phyloP scores from a whole-genome alignment of 129 eudicot species.

The Arctium lappa region DNA sequence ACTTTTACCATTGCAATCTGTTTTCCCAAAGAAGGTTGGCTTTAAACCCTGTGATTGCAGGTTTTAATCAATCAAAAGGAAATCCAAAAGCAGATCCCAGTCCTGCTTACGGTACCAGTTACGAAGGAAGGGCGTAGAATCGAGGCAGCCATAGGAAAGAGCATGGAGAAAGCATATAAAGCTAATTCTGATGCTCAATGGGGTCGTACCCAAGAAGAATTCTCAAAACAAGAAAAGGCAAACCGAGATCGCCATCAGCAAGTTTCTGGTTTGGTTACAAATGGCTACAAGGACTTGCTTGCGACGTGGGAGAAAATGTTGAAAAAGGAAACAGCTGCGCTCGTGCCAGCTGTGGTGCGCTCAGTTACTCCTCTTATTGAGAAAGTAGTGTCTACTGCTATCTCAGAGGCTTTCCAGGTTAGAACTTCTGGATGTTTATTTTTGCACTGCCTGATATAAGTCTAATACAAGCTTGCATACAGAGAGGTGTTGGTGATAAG shows the following conservation, averaged over 20 bases:
- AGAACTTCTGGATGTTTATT: background rate
- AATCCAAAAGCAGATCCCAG: slow-evolving; percentile 58
- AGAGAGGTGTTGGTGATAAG: slow-evolving; percentile 80
- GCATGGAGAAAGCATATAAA: slow-evolving; percentile 60
- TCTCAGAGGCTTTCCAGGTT: slow-evolving; percentile 83
- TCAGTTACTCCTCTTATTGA: slow-evolving; percentile 57
- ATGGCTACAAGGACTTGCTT: slow-evolving; percentile 63
- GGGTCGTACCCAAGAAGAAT: slow-evolving; percentile 82
- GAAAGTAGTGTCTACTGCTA: slow-evolving; percentile 56
- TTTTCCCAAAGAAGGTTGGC: background rate
- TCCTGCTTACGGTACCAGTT: slow-evolving; percentile 42
- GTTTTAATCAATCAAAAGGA: slow-evolving; percentile 56
- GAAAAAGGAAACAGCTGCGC: slow-evolving; percentile 65
- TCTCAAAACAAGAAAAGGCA: slow-evolving; percentile 63
- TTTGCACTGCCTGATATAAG: background rate
- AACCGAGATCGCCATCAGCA: slow-evolving; percentile 60
- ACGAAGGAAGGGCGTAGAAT: slow-evolving; percentile 76
- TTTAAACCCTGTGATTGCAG: slow-evolving; percentile 30
- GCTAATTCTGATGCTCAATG: slow-evolving; percentile 70
- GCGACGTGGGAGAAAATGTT: slow-evolving; percentile 53
- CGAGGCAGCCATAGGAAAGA: slow-evolving; percentile 63
- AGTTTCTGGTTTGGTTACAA: slow-evolving; percentile 39
- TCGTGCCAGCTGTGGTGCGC: slow-evolving; percentile 66
- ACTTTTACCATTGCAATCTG: background rate
- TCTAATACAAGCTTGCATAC: slow-evolving; percentile 19